Conservation (phyloP, 163 green algal species). For the Trebouxiophyceae sp. region DNA sequence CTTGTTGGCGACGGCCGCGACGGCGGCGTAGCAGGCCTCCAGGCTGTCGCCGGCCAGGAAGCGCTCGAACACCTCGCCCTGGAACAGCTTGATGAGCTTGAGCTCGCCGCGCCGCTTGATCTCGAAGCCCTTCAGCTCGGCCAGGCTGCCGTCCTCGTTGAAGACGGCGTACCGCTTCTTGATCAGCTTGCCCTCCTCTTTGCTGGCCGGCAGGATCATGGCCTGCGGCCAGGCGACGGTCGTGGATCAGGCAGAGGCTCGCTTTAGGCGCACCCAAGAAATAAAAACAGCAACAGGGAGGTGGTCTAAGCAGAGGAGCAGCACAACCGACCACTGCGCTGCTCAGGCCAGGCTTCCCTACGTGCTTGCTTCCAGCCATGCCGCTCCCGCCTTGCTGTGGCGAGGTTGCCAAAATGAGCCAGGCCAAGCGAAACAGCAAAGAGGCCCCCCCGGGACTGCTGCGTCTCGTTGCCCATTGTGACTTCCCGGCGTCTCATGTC, state of each 20-base stretch:
- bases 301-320: no score
- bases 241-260: no score
- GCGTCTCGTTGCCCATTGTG: no score
- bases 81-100: constrained; percentile 99
- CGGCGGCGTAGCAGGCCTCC: constrained; percentile 85
- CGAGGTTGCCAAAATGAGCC: no score
- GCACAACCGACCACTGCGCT: no score
- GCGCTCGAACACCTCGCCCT: constrained; percentile 73
- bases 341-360: no score
- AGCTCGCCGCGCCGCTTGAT: constrained; percentile 97
- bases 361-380: no score
- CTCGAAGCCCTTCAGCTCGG: constrained; percentile 99
- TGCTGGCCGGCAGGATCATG: constrained; percentile 92
- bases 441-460: no score
- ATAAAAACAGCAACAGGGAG: no score
- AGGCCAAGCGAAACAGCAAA: no score
- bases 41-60: constrained; percentile 85
- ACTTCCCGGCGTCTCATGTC: no score
- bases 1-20: constrained; percentile 85
- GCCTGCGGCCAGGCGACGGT: constrained; percentile 38
- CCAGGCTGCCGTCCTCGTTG: constrained; percentile 87
- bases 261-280: neutral
- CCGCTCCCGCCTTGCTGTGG: no score
- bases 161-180: constrained; percentile 99
- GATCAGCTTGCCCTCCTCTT: constrained; percentile 97